phyloP scores from a whole-genome alignment of 2,329 filamentous ascomycete genomes.

The Blumeria graminis region DNA sequence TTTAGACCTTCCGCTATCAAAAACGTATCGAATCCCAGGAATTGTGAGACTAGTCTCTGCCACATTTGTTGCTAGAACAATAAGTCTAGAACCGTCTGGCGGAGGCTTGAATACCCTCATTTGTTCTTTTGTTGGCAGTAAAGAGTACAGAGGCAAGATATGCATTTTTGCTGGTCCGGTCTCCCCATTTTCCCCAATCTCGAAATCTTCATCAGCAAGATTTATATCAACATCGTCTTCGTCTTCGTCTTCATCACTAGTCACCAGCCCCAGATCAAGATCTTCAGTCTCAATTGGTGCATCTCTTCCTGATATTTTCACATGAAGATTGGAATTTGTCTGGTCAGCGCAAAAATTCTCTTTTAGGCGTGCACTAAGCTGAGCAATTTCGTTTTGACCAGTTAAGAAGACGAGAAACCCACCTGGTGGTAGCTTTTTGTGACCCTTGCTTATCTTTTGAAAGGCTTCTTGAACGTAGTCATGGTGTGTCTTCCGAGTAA shows the following conservation, averaged over 20 bases:
- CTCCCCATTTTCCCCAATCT: constrained; percentile 40
- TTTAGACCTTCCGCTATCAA: constrained; percentile 81
- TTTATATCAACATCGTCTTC: constrained; percentile 37
- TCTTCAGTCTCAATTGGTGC: constrained; percentile 67
- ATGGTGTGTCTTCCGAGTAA: constrained; percentile 54
- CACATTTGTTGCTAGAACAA: constrained; percentile 86
- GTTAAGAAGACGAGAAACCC: constrained; percentile 89
- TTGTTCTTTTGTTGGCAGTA: constrained; percentile 76
- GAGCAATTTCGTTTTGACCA: constrained; percentile 72
- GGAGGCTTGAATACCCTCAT: constrained; percentile 69
- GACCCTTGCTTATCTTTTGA: constrained; percentile 64
- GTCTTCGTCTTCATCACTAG: constrained; percentile 30
- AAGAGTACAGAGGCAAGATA: constrained; percentile 79
- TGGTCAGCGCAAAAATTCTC: constrained; percentile 27
- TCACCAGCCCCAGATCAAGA: constrained; percentile 51
- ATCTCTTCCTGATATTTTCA: constrained; percentile 53
- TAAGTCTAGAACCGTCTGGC: constrained; percentile 59
- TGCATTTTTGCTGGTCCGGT: constrained; percentile 52
- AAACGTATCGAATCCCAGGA: constrained; percentile 82
- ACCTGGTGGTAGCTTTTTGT: constrained; percentile 71
- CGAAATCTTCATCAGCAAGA: constrained; percentile 22
- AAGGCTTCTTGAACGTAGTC: constrained; percentile 87
- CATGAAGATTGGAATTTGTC: constrained; percentile 33
- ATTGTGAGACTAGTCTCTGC: constrained; percentile 95
- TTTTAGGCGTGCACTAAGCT: constrained; percentile 59